These are phyloP conservation scores for Pseudogymnoascus sp. DNA, from an alignment of 2,329 filamentous ascomycete genomes.

Conservation along the genomic window DNA sequence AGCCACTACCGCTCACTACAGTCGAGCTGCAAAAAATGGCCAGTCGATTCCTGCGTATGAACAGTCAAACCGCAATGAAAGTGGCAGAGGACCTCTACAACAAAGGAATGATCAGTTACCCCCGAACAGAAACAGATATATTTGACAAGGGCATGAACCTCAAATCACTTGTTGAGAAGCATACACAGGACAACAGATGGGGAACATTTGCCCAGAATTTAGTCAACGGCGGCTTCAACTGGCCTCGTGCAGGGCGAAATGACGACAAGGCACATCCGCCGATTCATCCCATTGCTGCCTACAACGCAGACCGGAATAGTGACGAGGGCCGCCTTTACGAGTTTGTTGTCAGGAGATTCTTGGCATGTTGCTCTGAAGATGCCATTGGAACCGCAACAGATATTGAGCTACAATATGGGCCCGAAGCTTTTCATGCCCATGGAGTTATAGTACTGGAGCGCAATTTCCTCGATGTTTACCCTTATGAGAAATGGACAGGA, in stretches of 20 bases:
- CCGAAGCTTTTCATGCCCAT: slow-evolving; percentile 70
- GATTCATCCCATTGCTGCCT: slow-evolving; percentile 87
- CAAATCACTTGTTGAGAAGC: slow-evolving; percentile 71
- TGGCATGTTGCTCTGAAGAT: slow-evolving; percentile 93
- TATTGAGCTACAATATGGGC: slow-evolving; percentile 73
- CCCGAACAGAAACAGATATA: slow-evolving; percentile 91
- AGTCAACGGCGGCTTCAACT: slow-evolving; percentile 67
- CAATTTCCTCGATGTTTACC: slow-evolving; percentile 92
- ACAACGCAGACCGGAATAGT: slow-evolving; percentile 50
- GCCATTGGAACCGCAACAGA: slow-evolving; percentile 81
- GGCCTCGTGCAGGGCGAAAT: slow-evolving; percentile 74
- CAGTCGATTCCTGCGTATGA: slow-evolving; percentile 81
- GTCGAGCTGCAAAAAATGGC: slow-evolving; percentile 96
- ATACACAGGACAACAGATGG: slow-evolving; percentile 70
- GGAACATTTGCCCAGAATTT: slow-evolving; percentile 71
- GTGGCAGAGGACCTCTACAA: slow-evolving; percentile 84
- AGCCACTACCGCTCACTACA: slow-evolving; percentile 86
- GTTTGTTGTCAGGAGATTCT: slow-evolving; percentile 83
- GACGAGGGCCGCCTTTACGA: slow-evolving; percentile 79
- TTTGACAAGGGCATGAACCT: slow-evolving; percentile 90
- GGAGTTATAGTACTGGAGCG: slow-evolving; percentile 78
- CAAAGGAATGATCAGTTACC: slow-evolving; percentile 94
- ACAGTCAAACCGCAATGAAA: slow-evolving; percentile 82
- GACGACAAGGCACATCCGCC: slow-evolving; percentile 97
- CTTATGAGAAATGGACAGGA: slow-evolving; percentile 94